phyloP scores from a whole-genome alignment of 1,284 basidiomycete species.

The Sparassis latifolia region DNA sequence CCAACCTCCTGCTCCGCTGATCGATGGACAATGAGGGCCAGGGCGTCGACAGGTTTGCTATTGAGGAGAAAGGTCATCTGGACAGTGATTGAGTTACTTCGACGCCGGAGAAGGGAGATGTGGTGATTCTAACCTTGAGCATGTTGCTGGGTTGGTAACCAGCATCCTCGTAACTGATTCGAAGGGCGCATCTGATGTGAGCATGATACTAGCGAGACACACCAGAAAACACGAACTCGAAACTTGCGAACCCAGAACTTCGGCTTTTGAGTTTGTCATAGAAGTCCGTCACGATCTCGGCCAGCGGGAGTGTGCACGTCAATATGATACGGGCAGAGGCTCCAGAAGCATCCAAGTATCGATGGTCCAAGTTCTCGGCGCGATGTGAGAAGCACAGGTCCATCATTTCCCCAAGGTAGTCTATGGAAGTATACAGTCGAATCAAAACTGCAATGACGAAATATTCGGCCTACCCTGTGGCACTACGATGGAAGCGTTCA shows the following conservation, averaged over 20 bases:
- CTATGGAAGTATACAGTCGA: constrained; percentile 26
- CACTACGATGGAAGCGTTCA: constrained; percentile 89
- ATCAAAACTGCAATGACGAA: background rate
- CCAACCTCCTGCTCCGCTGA: constrained; percentile 70
- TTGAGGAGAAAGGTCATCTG: constrained; percentile 85
- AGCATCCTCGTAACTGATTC: constrained; percentile 78
- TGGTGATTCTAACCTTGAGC: constrained; percentile 53
- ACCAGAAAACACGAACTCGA: constrained; percentile 56
- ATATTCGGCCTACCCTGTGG: constrained; percentile 61
- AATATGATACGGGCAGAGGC: constrained; percentile 66
- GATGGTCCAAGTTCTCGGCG: constrained; percentile 73
- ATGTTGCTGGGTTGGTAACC: constrained; percentile 79
- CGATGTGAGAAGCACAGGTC: constrained; percentile 80
- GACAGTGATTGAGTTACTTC: background rate
- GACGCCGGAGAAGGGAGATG: background rate
- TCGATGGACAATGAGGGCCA: constrained; percentile 85
- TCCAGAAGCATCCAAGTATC: constrained; percentile 63
- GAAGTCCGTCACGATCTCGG: constrained; percentile 90
- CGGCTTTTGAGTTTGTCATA: constrained; percentile 88
- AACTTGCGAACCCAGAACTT: constrained; percentile 89
- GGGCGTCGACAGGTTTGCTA: constrained; percentile 81
- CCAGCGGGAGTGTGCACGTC: constrained; percentile 78
- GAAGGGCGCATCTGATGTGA: constrained; percentile 4
- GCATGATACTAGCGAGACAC: background rate
- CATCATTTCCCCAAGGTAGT: constrained; percentile 90